Evolutionary conservation across 805 yeast species (phyloP), one percentile per base, ranked within the genome.

Genomic region (Candida succiphila): DNA sequence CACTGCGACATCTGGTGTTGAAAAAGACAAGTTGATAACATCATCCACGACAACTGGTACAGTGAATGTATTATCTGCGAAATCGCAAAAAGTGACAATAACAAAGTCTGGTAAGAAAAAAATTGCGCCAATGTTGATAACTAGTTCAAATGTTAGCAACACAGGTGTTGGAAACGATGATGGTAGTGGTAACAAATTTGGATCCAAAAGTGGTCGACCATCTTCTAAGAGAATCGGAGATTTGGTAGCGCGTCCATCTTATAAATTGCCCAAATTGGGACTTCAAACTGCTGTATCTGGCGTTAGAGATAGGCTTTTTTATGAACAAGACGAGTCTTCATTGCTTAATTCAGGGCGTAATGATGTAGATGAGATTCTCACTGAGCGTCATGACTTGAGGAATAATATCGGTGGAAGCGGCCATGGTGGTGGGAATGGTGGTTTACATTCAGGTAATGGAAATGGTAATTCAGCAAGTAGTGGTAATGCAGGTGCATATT

Each of bases 71-170:
- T 30, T 45, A 14, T 43, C 49, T 1, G 26, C 45, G 9, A 26
- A 46, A 7, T 37, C 48, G 52, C 69, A 76, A 56, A 57, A 68
- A 36, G 68, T 78, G 1, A 69, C 82, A 3, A 67, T 82, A 5
- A 73, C 88, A 1, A 81, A 83, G 44, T 78, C 79, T 25, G 92
- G 92, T 4, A 75, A 74, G 46, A 82, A 81, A 44, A 58, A 92
- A 43, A 86, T 83, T 2, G 71, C 83, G 1, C 94, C 92, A 5
- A 63, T 76, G 17, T 53, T 81, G 12, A 66, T 81, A 4, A 73
- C 88, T 1, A 50, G 63, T 1, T 47, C 70, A 1, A 51, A 65
- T 13, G 37, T 23, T 7, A 27, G 23, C 9, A 18, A 17, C 26
- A 30, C 30, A 34, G 10, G 22, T 31, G 10, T 21, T 35, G 22